Evolutionary conservation across 2,329 filamentous ascomycete species (phyloP).

Genomic region (Knufia petricola): DNA sequence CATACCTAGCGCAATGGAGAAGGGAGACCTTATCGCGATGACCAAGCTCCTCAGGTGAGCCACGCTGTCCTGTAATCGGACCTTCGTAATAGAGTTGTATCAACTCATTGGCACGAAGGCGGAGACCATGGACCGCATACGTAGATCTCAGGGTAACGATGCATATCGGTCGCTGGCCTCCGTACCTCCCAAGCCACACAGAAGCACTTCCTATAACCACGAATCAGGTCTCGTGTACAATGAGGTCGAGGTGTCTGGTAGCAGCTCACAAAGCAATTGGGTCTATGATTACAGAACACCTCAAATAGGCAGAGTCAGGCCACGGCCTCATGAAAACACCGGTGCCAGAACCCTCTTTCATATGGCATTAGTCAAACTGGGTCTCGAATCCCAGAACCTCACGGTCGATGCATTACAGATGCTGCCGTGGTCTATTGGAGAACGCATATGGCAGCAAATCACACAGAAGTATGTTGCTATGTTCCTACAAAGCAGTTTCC

Average conservation of each 20-base stretch:
- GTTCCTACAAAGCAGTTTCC: not conserved
- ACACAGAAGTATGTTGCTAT: constrained; percentile 26
- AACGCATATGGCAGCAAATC: constrained; percentile 32
- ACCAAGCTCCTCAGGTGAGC: constrained; percentile 19
- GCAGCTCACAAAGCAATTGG: constrained; percentile 17
- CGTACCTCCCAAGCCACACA: no score
- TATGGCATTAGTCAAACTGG: constrained; percentile 15
- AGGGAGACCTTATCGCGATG: constrained; percentile 20
- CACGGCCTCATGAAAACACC: not conserved
- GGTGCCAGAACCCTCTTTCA: constrained; percentile 19
- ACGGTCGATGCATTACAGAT: constrained; percentile 28
- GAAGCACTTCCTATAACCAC: constrained; percentile 11
- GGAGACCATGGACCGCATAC: not conserved
- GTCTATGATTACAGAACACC: constrained; percentile 17
- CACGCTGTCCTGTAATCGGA: not conserved
- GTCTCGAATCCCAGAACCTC: constrained; percentile 30
- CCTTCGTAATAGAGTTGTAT: not conserved
- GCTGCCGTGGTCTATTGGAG: constrained; percentile 33
- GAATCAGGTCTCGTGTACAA: constrained; percentile 19
- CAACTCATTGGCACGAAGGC: not conserved
- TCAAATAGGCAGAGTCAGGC: constrained; percentile 8
- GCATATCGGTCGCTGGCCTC: not conserved
- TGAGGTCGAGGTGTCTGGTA: constrained; percentile 14
- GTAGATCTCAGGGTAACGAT: not conserved
- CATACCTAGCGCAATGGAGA: constrained; percentile 14